Evolutionary conservation across 805 yeast genomes (phyloP), one percentile per base, ranked within the genome.

Genomic region (Citeromyces matritensis): DNA sequence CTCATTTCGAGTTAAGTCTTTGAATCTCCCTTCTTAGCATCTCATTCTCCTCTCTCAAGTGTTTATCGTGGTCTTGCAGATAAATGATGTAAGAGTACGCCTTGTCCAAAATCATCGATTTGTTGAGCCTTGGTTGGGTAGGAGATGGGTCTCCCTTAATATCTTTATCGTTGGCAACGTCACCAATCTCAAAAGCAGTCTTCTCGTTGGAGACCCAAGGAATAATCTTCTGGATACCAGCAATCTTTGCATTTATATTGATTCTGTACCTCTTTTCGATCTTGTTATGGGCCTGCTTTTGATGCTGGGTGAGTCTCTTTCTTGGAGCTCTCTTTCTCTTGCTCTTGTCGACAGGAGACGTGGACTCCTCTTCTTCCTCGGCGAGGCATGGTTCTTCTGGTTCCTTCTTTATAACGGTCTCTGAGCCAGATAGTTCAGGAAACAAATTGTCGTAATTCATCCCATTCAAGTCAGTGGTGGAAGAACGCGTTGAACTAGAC

Each of bases 191-290:
- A 44, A 73, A 73, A 0, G 79, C 78, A 3, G 77, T 68, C 39
- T 67, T 67, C 37, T 73, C 80, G 31, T 59, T 51, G 3, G 75
- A 67, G 33, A 74, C 69, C 71, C 77, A 69, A 9, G 85, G 85
- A 24, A 77, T 75, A 15, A 76, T 59, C 42, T 65, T 66, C 44
- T 74, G 81, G 33, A 76, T 51, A 21, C 73, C 72, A 4, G 79
- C 79, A 34, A 77, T 77, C 47, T 74, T 76, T 9, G 79, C 69
- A 46, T 76, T 76, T 48, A 77, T 74, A 48, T 76, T 76, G 37
- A 73, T 74, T 47, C 84, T 57, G 49, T 77, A 76, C 36, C 75
- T 65, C 46, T 76, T 73, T 45, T 77, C 85, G 38, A 77, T 73
- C 49, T 69, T 71, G 53, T 76, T 76, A 46, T 77, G 86, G 0